These are phyloP conservation scores for Areca catechu DNA, from an alignment of 176 grass and related monocot genomes.

Conservation along the genomic window DNA sequence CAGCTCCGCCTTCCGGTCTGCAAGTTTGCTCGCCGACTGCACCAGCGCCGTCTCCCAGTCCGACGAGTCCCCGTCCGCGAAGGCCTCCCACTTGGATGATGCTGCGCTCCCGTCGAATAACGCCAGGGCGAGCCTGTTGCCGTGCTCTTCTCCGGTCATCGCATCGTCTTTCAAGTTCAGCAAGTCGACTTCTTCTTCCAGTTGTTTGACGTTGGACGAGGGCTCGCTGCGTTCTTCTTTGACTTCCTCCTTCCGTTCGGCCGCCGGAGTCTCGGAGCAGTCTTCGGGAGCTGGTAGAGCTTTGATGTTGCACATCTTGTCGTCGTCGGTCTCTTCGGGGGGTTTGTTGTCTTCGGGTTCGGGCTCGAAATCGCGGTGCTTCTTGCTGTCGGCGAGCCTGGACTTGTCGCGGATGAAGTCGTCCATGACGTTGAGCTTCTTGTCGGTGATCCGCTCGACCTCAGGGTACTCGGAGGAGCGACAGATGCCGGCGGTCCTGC, in stretches of 20 bases:
- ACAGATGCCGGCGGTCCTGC: constrained; percentile 41
- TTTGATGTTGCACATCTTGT: constrained; percentile 41
- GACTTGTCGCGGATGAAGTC: constrained; percentile 64
- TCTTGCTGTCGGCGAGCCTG: neutral
- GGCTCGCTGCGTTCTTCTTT: neutral
- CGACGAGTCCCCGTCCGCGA: constrained; percentile 34
- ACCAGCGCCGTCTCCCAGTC: too few species aligned
- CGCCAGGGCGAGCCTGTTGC: constrained; percentile 39
- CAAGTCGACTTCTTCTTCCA: constrained; percentile 31
- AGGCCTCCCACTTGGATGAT: neutral
- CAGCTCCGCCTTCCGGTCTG: constrained; percentile 38
- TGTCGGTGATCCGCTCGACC: constrained; percentile 54
- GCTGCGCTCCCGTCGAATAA: constrained; percentile 36
- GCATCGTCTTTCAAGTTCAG: constrained; percentile 47
- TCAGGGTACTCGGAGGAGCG: constrained; percentile 66
- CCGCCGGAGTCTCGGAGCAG: too few species aligned
- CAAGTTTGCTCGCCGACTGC: neutral
- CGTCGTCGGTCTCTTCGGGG: constrained; percentile 9
- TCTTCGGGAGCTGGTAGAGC: constrained; percentile 35
- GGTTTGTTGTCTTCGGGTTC: neutral
- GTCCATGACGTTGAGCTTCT: constrained; percentile 81
- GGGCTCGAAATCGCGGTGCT: neutral
- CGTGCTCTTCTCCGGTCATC: constrained; percentile 45
- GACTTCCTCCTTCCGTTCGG: neutral
- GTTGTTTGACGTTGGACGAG: too few species aligned